Evolutionary conservation across 345 rosid genomes (phyloP).

Genomic region (Conringia planisiliqua): DNA sequence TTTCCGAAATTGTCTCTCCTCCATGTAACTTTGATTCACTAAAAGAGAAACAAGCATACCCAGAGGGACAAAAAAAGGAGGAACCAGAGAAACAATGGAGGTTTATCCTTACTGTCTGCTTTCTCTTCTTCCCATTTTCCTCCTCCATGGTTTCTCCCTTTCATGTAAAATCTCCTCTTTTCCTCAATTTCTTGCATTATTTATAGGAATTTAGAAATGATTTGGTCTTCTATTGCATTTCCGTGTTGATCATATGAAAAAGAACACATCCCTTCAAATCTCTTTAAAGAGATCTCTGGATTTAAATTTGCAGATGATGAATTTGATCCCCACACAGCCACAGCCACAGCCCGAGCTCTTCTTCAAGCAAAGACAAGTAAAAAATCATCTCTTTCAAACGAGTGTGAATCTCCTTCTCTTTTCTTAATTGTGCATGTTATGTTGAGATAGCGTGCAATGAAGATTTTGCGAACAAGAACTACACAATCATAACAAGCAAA

Average conservation of each 20-base stretch:
- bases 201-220: no score
- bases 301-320: slow-evolving; percentile 44
- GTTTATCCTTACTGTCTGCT: slow-evolving; percentile 27
- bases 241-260: neutral
- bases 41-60: neutral
- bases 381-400: neutral
- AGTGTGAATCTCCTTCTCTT: neutral
- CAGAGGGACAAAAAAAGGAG: neutral
- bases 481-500: slow-evolving; percentile 54
- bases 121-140: slow-evolving; percentile 33
- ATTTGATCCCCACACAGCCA: slow-evolving; percentile 36
- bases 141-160: slow-evolving; percentile 32
- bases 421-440: neutral
- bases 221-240: neutral
- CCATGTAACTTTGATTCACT: neutral
- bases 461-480: slow-evolving; percentile 55
- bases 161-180: slow-evolving; percentile 32
- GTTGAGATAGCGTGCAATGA: slow-evolving; percentile 43
- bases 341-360: slow-evolving; percentile 51
- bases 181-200: neutral
- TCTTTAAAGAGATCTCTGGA: neutral
- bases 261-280: no score
- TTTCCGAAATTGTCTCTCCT: slow-evolving; percentile 34
- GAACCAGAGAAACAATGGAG: slow-evolving; percentile 35
- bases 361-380: slow-evolving; percentile 56